Base-by-base conservation (phyloP, 345 rosid genomes). In the Durio zibethinus region DNA sequence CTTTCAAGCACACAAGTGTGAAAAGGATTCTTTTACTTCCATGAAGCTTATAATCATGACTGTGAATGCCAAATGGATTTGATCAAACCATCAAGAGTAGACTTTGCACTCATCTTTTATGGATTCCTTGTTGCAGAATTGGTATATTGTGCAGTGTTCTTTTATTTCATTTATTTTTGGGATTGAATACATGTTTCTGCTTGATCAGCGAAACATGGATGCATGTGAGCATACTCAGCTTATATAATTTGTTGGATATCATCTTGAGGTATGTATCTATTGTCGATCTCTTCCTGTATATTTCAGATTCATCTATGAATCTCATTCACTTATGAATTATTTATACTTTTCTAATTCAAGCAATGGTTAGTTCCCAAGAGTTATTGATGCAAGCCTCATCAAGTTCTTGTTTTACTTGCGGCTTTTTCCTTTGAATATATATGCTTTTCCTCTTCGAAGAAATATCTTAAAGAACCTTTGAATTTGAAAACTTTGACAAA, bases 1-100 rank as follows among this genome's bases (percentile, higher is more conserved):
- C 88, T 90, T 67, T 76, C 89, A 75, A 97, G 97, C 80, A 84
- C 90, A 2, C 97, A 89, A 86, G 89, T 89, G 76, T 86, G 89
- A 89, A 80, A 75, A 60, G 36, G 53, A 57, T 31, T 61, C 54
- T 54, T 2, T 45, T 23, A 33, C 56, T 79, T 63, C 72, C 29
- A 54, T 72, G 43, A 47, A 77, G 77, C 67, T 72, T 59, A 47
- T 73, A 67, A 68, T 77, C 72, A 40, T 70, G 61, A 64, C 70
- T 71, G 67, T 77, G 79, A 80, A 74, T 75, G 73, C 75, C 72
- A 54, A 59, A 63, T 73, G 83, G 71, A 62, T 83, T 79, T 65
- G 80, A 42, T 56, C 60, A 61, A 70, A 50, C 50, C 54, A 15
- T 73, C 72, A 25, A 20, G 12, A 54, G 77, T 29, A 65, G 27